Conservation (phyloP, 2,329 filamentous ascomycete genomes). For the Cordyceps sp. region DNA sequence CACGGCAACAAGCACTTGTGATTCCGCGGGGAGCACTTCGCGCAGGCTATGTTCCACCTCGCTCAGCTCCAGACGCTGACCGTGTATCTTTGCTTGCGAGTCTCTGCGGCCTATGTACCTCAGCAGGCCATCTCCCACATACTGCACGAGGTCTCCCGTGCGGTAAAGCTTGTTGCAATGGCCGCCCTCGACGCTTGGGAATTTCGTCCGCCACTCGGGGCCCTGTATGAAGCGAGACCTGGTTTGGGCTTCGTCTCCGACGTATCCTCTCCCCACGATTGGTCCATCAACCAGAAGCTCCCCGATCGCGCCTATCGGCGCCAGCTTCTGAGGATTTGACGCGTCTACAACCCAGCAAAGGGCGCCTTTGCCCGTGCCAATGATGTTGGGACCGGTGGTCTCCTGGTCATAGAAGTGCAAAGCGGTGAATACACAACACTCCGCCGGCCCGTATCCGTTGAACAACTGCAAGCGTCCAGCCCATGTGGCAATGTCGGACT, state of each 20-base stretch:
- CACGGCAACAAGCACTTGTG: not conserved
- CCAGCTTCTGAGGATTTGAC: conserved; percentile 6
- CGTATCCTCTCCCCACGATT: conserved; percentile 30
- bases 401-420: conserved; percentile 5
- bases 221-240: conserved; percentile 14
- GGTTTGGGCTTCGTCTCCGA: conserved; percentile 19
- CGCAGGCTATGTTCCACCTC: conserved; percentile 2
- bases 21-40: not conserved
- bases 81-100: conserved; percentile 28
- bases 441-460: conserved; percentile 28
- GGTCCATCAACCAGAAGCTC: conserved; percentile 24
- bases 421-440: conserved; percentile 13
- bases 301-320: conserved; percentile 10
- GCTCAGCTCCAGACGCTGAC: conserved; percentile 9
- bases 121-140: conserved; percentile 1
- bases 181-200: conserved; percentile 4
- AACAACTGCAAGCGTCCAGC: conserved; percentile 5
- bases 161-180: not conserved
- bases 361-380: conserved; percentile 4
- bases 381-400: conserved; percentile 12
- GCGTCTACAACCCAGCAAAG: conserved; percentile 9
- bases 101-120: conserved; percentile 2
- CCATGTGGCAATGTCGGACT: not conserved
- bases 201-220: conserved; percentile 20
- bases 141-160: conserved; percentile 2